Conservation (phyloP, 148 eudicot genomes). For the Vaccinium macrocarpon region DNA sequence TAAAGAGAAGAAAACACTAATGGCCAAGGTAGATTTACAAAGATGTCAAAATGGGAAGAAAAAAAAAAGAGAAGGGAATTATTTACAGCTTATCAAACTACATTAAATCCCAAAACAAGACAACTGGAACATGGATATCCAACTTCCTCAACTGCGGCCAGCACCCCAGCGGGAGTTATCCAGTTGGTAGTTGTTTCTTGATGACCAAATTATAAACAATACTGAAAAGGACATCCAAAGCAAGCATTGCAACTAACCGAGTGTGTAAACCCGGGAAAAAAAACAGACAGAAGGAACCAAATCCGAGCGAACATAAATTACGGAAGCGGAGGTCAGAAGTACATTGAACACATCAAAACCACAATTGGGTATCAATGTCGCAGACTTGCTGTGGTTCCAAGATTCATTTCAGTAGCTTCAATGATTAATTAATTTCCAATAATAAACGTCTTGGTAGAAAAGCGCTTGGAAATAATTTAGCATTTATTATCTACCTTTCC, state of each 20-base stretch:
- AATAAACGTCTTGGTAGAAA: background rate
- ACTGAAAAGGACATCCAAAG: background rate
- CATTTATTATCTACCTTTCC: conserved; percentile 66
- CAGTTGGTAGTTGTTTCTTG: background rate
- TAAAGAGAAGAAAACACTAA: background rate
- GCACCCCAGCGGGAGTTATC: background rate
- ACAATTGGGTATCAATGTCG: background rate
- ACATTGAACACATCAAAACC: background rate
- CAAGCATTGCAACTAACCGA: conserved; percentile 1
- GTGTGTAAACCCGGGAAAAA: background rate
- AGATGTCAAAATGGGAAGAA: too few relatives aligned
- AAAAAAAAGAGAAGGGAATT: background rate
- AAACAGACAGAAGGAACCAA: background rate
- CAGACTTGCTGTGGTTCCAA: background rate
- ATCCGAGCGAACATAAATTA: background rate
- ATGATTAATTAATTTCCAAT: background rate
- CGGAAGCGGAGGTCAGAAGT: background rate
- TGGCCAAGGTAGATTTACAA: background rate
- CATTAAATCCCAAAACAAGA: background rate
- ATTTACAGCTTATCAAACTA: background rate
- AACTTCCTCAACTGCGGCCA: background rate
- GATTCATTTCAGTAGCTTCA: background rate
- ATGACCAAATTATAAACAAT: background rate
- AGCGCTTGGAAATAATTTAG: background rate
- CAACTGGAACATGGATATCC: background rate